Base-by-base conservation (phyloP, 495 filamentous ascomycete species). In the Friedmanniomyces simplex region DNA sequence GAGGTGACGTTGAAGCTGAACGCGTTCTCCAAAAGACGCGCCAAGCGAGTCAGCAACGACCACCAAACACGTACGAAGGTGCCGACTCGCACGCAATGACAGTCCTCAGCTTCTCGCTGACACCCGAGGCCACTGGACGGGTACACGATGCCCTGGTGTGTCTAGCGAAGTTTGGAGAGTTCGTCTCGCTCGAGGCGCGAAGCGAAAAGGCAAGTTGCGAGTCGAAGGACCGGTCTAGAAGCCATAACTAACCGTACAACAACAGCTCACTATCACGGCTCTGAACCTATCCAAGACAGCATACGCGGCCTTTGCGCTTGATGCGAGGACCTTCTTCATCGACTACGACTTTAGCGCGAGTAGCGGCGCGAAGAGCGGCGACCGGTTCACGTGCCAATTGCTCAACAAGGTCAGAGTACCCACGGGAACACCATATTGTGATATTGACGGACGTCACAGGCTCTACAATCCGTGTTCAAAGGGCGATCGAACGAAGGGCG, bases 261-360 rank as follows among this genome's bases (percentile, higher is more conserved):
- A 13, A 64, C 59, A 95, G 87, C 81, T 96, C 46, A 79, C 84
- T 20, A 67, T 98, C 50, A 90, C 87, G 34, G 83, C 88, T 1
- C 74, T 98, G 39, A 98, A 97, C 71, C 79, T 83, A n/a, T 88
- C 90, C 16, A 95, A 94, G 67, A 94, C 93, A 21, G 89, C 89
- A 41, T 96, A 96, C 72, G 82, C 86, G 0, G 88, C 87, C 16
- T 87, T 95, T 63, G 79, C 79, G 13, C 82, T 96, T 37, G 80
- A 85, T 49, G 77, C 77, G 25, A 76, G 75, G 54, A 72, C 74
- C n/a, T 98, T 96, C 72, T 98, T 96, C 66, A 79, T 86, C 24
- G 77, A 76, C 22, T 98, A 95, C 68, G 72, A 77, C 50, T 91
- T 80, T 62, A 72, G 74, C 53, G 74, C 76, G 14, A 60, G n/a